Conservation (phyloP, 2,329 filamentous ascomycete genomes). For the Trichoderma sp. region DNA sequence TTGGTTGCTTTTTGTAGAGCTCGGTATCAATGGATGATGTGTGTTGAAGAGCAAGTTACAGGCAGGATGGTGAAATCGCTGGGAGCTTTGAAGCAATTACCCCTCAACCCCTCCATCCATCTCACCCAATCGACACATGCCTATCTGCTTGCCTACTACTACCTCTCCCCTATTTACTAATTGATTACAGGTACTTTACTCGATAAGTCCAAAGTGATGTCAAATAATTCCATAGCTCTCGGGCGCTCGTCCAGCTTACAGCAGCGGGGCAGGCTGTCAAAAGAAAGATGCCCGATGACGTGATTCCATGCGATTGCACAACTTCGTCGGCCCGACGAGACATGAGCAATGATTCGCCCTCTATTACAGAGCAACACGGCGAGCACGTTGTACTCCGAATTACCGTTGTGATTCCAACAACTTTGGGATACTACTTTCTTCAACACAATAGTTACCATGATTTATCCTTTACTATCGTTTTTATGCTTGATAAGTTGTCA, state of each 20-base stretch:
- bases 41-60: no score
- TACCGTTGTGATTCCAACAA: no score
- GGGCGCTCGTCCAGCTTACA: not conserved
- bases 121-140: not conserved
- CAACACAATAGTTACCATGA: not conserved
- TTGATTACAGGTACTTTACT: not conserved
- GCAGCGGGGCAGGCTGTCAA: not conserved
- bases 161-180: not conserved
- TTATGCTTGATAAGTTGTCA: not conserved
- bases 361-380: not conserved
- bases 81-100: not conserved
- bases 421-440: no score
- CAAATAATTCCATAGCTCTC: not conserved
- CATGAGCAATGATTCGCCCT: not conserved
- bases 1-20: slow-evolving; percentile 4
- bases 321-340: not conserved
- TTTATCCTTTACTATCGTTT: not conserved
- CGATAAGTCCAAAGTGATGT: not conserved
- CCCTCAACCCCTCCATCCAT: not conserved
- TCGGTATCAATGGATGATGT: not conserved
- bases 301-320: slow-evolving; percentile 11
- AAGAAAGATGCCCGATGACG: not conserved
- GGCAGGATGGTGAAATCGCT: not conserved
- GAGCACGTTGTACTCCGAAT: not conserved
- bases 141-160: not conserved